A percentile compares a stretch with the other conserved stretches of the same genome.
phyloP scores from a whole-genome alignment of 768 basidiomycete species.

The Kwoniella sp. region DNA sequence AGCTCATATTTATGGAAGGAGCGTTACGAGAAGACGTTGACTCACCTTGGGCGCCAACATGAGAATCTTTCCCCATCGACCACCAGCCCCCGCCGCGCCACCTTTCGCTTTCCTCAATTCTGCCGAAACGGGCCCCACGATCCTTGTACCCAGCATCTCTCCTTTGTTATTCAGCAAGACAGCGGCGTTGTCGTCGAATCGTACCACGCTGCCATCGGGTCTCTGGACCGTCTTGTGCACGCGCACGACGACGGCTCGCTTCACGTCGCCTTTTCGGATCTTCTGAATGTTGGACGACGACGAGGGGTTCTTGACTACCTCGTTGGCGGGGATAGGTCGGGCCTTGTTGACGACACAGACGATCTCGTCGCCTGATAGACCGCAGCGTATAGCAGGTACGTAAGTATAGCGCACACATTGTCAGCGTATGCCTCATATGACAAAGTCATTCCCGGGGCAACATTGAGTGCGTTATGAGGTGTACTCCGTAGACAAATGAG shows the following conservation, averaged over 20 bases:
- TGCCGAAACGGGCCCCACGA: slow-evolving; percentile 88
- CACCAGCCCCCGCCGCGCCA: slow-evolving; percentile 46
- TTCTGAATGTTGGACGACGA: slow-evolving; percentile 70
- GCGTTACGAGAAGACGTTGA: slow-evolving; percentile 1
- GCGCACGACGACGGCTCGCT: slow-evolving; percentile 92
- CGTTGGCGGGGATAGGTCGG: slow-evolving; percentile 65
- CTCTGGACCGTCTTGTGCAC: slow-evolving; percentile 82
- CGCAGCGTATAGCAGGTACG: too few species aligned
- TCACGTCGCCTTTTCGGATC: slow-evolving; percentile 88
- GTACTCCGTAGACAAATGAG: too few species aligned
- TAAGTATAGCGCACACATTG: too few species aligned
- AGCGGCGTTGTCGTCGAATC: slow-evolving; percentile 96
- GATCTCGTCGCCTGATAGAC: slow-evolving; percentile 76
- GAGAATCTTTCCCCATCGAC: slow-evolving; percentile 86
- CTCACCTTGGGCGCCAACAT: slow-evolving; percentile 85
- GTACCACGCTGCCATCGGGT: slow-evolving; percentile 81
- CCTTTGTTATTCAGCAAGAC: slow-evolving; percentile 93
- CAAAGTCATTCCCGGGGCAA: too few species aligned
- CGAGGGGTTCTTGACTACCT: slow-evolving; percentile 21
- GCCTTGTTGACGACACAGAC: slow-evolving; percentile 93
- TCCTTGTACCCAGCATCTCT: slow-evolving; percentile 85
- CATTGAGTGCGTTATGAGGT: too few species aligned
- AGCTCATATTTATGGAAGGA: too few species aligned
- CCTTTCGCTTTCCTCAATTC: slow-evolving; percentile 78
- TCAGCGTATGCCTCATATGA: too few species aligned